Evolutionary conservation across 148 eudicot species (phyloP).

Genomic region (Chenopodium suecicum): DNA sequence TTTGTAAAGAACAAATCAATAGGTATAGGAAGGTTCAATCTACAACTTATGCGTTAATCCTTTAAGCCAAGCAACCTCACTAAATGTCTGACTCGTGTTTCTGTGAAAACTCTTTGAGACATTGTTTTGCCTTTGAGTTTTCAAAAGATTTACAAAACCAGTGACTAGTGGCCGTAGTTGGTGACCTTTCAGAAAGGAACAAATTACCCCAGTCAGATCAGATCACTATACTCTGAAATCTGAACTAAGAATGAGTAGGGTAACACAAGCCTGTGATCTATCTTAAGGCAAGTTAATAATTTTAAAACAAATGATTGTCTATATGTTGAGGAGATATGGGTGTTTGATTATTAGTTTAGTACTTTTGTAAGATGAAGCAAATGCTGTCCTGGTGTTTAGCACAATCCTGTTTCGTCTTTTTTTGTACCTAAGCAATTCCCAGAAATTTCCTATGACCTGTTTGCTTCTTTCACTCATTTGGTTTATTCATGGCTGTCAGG

Average conservation of each 20-base stretch:
- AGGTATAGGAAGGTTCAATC: too few relatives aligned
- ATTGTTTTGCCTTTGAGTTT: neutral
- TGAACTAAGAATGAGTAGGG: neutral
- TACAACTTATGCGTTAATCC: too few relatives aligned
- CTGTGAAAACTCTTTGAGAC: neutral
- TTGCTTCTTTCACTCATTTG: neutral
- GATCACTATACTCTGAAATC: too few relatives aligned
- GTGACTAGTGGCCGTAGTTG: neutral
- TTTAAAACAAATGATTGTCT: neutral
- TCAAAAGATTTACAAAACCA: too few relatives aligned
- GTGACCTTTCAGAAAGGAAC: neutral
- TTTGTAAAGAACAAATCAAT: too few relatives aligned
- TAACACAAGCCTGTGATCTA: neutral
- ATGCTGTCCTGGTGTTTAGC: neutral
- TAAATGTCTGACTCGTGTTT: too few relatives aligned
- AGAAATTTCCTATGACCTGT: neutral
- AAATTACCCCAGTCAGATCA: neutral
- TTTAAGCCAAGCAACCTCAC: too few relatives aligned
- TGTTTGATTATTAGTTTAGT: neutral
- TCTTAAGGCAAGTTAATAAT: neutral
- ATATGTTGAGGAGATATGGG: neutral
- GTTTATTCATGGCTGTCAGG: constrained; percentile 43
- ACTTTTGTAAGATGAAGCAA: neutral
- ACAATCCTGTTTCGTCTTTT: neutral
- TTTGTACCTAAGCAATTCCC: neutral